Percentiles rank a stretch among this genome's conserved stretches.
phyloP scores from a whole-genome alignment of 805 yeast genomes.

The Brettanomyces anomalus region DNA sequence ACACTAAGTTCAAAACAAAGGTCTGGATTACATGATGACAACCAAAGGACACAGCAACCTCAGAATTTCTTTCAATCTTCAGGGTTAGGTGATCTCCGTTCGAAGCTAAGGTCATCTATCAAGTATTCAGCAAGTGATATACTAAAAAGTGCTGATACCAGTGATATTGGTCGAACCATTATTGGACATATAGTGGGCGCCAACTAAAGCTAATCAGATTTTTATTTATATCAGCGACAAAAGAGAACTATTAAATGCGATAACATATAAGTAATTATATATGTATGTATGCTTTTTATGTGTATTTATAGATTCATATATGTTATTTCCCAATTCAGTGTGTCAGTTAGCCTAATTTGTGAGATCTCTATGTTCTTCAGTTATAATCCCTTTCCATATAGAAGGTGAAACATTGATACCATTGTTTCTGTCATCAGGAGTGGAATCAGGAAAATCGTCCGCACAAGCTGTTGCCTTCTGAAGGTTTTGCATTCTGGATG shows the following conservation, averaged over 20 bases:
- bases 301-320: not conserved
- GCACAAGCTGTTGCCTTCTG: not conserved
- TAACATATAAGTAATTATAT: too few species aligned
- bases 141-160: slow-evolving; percentile 11
- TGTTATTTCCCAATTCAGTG: too few species aligned
- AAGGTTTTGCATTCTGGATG: not conserved
- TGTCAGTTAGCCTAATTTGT: not conserved
- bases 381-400: not conserved
- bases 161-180: slow-evolving; percentile 24
- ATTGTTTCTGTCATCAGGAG: not conserved
- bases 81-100: slow-evolving; percentile 15
- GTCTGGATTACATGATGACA: not conserved
- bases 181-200: slow-evolving; percentile 30
- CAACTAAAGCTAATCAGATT: too few species aligned
- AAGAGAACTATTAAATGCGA: too few species aligned
- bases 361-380: not conserved
- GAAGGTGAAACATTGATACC: not conserved
- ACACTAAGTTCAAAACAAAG: not conserved
- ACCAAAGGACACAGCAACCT: not conserved
- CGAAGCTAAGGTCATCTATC: slow-evolving; percentile 21
- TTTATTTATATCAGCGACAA: too few species aligned
- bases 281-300: not conserved
- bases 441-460: not conserved
- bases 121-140: slow-evolving; percentile 20
- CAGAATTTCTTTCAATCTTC: slow-evolving; percentile 2